Evolutionary conservation across 805 yeast species (phyloP).

Genomic region (Phaffomyces thermotolerans): DNA sequence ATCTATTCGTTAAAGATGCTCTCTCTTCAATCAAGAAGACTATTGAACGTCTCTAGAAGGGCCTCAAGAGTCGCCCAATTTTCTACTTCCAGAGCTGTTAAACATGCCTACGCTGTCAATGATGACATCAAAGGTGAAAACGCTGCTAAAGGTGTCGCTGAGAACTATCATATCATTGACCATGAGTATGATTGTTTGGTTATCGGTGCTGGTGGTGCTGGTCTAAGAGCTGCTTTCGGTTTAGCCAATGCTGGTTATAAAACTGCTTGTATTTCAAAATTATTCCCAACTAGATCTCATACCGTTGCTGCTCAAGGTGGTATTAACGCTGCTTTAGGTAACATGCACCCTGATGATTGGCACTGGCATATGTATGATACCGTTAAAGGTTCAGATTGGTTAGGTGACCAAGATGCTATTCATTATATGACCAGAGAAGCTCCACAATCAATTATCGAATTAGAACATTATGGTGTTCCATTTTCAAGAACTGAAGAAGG

Average conservation of each 20-base stretch:
- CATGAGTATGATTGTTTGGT: conserved; percentile 98
- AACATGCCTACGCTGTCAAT: conserved; percentile 26
- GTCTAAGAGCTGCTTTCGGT: conserved; percentile 97
- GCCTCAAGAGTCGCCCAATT: conserved; percentile 11
- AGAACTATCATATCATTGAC: conserved; percentile 86
- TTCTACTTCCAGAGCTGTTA: conserved; percentile 17
- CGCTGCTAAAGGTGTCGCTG: conserved; percentile 48
- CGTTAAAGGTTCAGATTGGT: conserved; percentile 98
- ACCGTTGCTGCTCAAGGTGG: conserved; percentile 99
- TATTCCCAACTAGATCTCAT: conserved; percentile 97
- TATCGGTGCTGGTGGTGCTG: conserved; percentile 99
- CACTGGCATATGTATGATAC: conserved; percentile 99
- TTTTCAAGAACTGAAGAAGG: conserved; percentile 97
- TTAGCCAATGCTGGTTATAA: conserved; percentile 94
- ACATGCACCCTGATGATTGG: conserved; percentile 98
- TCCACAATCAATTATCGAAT: conserved; percentile 88
- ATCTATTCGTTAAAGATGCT: conserved; percentile 12
- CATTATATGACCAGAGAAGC: conserved; percentile 99
- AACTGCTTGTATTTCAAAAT: conserved; percentile 94
- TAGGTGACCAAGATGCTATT: conserved; percentile 98
- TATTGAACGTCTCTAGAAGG: conserved; percentile 7
- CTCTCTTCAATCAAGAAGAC: conserved; percentile 20
- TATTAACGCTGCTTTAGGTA: conserved; percentile 96
- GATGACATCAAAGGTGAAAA: conserved; percentile 40
- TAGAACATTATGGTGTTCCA: conserved; percentile 98